These are phyloP conservation scores for Lolium rigidum DNA, from an alignment of 176 grass and related monocot species.

Conservation along the genomic window DNA sequence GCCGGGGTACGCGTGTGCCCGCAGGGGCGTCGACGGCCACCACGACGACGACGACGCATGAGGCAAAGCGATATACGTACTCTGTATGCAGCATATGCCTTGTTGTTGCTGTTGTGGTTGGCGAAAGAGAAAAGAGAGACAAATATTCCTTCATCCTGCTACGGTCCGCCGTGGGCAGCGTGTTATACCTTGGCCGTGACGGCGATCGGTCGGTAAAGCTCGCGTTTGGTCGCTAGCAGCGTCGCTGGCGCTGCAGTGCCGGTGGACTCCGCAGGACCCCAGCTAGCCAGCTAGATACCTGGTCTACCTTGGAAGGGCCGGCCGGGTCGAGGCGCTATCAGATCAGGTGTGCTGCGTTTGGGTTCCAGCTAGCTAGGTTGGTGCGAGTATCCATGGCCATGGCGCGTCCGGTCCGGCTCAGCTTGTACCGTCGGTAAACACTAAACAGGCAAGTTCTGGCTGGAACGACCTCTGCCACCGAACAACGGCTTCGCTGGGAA, in stretches of 20 bases:
- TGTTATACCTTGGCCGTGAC: slow-evolving; percentile 11
- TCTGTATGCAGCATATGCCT: no score
- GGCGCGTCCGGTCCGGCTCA: no score
- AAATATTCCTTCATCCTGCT: background rate
- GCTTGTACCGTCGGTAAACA: slow-evolving; percentile 21
- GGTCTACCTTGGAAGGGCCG: background rate
- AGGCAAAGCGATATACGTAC: background rate
- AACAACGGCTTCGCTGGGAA: background rate
- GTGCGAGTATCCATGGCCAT: no score
- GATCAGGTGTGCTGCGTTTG: slow-evolving; percentile 1
- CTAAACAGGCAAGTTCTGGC: background rate
- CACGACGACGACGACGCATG: background rate
- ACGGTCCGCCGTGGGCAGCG: background rate
- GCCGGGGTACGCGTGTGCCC: background rate
- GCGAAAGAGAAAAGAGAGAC: background rate
- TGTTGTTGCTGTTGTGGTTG: background rate
- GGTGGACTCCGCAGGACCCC: background rate
- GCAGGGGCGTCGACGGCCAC: background rate
- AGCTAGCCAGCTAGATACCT: background rate
- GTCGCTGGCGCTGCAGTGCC: background rate
- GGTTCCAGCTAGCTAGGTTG: slow-evolving; percentile 34
- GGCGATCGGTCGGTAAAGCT: slow-evolving; percentile 36
- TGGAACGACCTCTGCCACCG: background rate
- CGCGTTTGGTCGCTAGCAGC: slow-evolving; percentile 53
- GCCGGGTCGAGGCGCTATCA: background rate